Evolutionary conservation across 2,329 filamentous ascomycete species (phyloP), one percentile per base, ranked within the genome.

Genomic region (Fusarium paranaense): DNA sequence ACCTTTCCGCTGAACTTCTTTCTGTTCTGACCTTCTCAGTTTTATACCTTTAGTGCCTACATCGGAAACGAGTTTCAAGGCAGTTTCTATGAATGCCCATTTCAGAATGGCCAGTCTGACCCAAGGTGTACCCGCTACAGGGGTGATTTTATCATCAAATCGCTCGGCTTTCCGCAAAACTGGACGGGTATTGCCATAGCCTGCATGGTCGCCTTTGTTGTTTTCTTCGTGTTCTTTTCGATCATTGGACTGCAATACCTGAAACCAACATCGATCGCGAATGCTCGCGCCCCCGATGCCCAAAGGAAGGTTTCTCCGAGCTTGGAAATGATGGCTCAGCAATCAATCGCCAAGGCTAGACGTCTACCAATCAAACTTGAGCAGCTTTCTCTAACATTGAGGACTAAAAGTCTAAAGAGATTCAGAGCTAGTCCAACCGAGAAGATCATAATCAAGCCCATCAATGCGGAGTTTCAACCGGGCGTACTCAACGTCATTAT

Each of bases 401-500:
- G 95, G 11, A 89, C 92, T 63, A 94, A 93, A 80, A 86, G 88
- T 14, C 11, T 54, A 25, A 86, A 86, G 0, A 67, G 86, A 0
- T 82, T 84, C 2, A 89, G 89, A 13, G 87, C 86, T 75, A 90
- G 84, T 67, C 72, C 87, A 2, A 86, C 87, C 6, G 20, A 58
- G 18, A 58, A 58, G 22, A 9, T 9, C 10, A 38, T 58, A 18
- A 18, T 58, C 22, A 38, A 37, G 10, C 32, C 35, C 33, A 58
- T 58, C 22, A 27, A 5, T 11, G 20, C 56, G 10, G 16, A 40
- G 16, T 95, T 95, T 73, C 86, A 90, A 54, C 89, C 93, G 0
- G 92, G 93, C 0, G 85, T 88, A 16, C 80, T 95, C 14, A 95
- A 95, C 71, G 88, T 95, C 33, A 93, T 95, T 71, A 95, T 95